Evolutionary conservation across 2,329 filamentous ascomycete genomes (phyloP), one percentile per base, ranked within the genome.

Genomic region (Amesomyces nigricolor): DNA sequence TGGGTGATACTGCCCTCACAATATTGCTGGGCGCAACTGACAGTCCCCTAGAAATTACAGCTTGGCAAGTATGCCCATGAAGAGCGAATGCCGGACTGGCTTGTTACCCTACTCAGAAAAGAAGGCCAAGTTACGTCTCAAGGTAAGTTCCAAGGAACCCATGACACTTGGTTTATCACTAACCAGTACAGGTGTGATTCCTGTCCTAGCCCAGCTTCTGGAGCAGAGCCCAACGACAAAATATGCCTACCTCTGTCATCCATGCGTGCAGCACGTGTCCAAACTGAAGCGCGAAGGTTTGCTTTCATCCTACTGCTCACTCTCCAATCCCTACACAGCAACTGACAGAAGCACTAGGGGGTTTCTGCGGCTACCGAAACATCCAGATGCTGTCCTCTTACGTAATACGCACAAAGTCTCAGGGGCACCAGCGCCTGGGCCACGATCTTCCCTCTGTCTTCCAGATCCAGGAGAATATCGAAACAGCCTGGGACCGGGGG

Each of bases 291-390:
- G 76, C 58, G 91, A 96, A 73, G 83, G 83, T 79, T 68, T 32
- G 63, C 45, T 8, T 13, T 38, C 45, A 26, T 7, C 6, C 4
- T 5, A 3, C 16, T 26, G 13, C 14, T 10, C 22, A 26, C 22
- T 26, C 22, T 26, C 22, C 22, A 26, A 26, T 17, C n/a, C n/a
- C 11, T 14, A 10, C 10, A 9, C 17, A 9, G 7, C 8, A 3
- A 8, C 29, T 48, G 14, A 53, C 44, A 22, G 11, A 5, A 11
- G 39, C 9, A 13, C 7, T 22, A 82, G 91, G 91, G 19, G 88
- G 90, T 5, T 97, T 97, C 68, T 97, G 92, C 67, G 92, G 92
- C 3, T 97, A 96, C 68, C 82, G 92, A 40, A 97, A 95, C 66
- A 95, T 96, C 32, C 94, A 97, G 68, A 95, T 95, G 85, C 71